These are phyloP conservation scores for Erucastrum elatum DNA, from an alignment of 345 rosid species.

Conservation along the genomic window DNA sequence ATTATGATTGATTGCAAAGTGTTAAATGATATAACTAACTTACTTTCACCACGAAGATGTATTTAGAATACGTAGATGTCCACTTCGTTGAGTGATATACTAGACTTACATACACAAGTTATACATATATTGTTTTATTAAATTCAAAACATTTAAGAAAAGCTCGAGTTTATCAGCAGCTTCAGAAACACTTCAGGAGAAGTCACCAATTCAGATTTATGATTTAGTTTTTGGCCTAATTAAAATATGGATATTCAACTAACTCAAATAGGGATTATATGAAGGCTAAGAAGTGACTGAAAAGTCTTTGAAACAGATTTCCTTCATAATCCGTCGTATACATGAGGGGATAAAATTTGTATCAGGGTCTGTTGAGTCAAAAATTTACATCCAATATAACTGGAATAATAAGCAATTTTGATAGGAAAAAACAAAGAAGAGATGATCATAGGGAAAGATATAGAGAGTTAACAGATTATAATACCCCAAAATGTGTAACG, in stretches of 20 bases:
- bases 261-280: neutral
- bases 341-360: neutral
- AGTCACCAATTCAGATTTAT: neutral
- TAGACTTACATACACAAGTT: neutral
- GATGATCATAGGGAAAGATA: neutral
- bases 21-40: neutral
- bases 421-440: conserved; percentile 17
- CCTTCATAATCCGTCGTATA: conserved; percentile 3
- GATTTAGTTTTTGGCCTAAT: neutral
- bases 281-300: neutral
- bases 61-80: neutral
- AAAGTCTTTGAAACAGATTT: neutral
- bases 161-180: neutral
- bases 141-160: neutral
- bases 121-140: neutral
- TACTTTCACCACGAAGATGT: neutral
- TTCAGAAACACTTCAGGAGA: neutral
- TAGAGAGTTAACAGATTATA: neutral
- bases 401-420: conserved; percentile 19
- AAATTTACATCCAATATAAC: conserved; percentile 36
- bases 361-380: conserved; percentile 7
- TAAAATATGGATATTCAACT: neutral
- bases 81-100: neutral
- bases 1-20: neutral
- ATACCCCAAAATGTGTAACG: neutral